Conservation (phyloP, 768 basidiomycete genomes). For the Pisolithus sp. region DNA sequence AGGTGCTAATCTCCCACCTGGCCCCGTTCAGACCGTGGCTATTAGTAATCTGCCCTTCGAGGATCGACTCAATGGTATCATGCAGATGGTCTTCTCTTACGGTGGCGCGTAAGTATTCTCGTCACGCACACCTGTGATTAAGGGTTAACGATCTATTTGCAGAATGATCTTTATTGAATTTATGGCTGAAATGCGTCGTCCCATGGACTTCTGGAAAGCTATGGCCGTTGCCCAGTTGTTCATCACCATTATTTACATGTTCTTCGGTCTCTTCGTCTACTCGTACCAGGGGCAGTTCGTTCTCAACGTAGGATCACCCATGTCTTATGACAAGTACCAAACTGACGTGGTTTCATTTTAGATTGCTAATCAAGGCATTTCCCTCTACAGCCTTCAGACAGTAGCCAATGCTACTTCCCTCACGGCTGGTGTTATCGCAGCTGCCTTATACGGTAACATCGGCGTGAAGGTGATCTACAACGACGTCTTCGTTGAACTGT, state of each 20-base stretch:
- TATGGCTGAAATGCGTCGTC: slow-evolving; percentile 62
- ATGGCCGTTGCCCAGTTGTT: slow-evolving; percentile 51
- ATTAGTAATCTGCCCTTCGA: slow-evolving; percentile 17
- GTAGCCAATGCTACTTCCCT: slow-evolving; percentile 40
- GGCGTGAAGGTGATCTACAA: slow-evolving; percentile 56
- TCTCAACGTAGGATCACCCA: slow-evolving; percentile 16
- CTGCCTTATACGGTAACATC: slow-evolving; percentile 59
- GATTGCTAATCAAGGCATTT: slow-evolving; percentile 29
- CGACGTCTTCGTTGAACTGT: slow-evolving; percentile 43
- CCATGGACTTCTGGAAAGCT: slow-evolving; percentile 66
- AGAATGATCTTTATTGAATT: slow-evolving; percentile 27
- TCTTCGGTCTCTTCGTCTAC: slow-evolving; percentile 54
- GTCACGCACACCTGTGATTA: too few relatives aligned
- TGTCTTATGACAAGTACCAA: not conserved
- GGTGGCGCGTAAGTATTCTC: slow-evolving; percentile 33
- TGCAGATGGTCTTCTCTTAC: slow-evolving; percentile 61
- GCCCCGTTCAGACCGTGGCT: slow-evolving; percentile 11
- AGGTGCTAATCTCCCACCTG: slow-evolving; percentile 33
- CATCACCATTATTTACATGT: slow-evolving; percentile 49
- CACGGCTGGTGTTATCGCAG: slow-evolving; percentile 50
- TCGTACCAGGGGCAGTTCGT: slow-evolving; percentile 57
- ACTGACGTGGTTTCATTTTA: slow-evolving; percentile 5
- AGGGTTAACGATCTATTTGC: slow-evolving; percentile 12
- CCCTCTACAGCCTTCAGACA: slow-evolving; percentile 28
- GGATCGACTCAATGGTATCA: slow-evolving; percentile 51